A percentile compares a stretch with the other conserved stretches of the same genome.
phyloP scores from a whole-genome alignment of 306 rosid species.

The Ormosia emarginata region DNA sequence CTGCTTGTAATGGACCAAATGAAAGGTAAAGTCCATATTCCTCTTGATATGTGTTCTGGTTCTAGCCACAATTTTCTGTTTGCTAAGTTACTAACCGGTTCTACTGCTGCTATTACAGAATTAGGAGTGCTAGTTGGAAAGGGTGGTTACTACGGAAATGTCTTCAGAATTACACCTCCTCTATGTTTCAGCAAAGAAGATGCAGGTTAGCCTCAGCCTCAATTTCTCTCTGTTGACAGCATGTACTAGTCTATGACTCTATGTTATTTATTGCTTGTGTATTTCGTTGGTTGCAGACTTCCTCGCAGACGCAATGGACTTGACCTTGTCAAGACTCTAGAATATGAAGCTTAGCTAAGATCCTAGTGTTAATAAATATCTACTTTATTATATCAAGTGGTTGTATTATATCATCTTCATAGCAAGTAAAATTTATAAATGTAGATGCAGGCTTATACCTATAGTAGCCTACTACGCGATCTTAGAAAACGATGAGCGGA shows the following conservation, averaged over 20 bases:
- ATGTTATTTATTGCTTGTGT: background rate
- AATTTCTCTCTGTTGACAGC: background rate
- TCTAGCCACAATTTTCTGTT: background rate
- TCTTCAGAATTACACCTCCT: constrained; percentile 79
- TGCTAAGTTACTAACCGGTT: background rate
- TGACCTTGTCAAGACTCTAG: constrained; percentile 53
- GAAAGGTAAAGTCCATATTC: constrained; percentile 51
- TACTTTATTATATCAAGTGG: background rate
- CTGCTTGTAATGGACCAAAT: constrained; percentile 63
- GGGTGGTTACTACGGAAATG: constrained; percentile 83
- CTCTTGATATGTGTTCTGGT: background rate
- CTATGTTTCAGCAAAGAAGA: constrained; percentile 79
- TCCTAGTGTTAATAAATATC: background rate
- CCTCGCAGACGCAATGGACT: constrained; percentile 68
- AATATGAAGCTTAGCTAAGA: constrained; percentile 37
- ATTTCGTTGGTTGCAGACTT: constrained; percentile 50
- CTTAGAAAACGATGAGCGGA: constrained; percentile 40
- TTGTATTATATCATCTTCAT: background rate
- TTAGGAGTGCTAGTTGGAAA: constrained; percentile 70
- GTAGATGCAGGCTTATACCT: constrained; percentile 3
- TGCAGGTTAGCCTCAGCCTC: constrained; percentile 49
- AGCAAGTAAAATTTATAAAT: background rate
- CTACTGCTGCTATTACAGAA: constrained; percentile 29
- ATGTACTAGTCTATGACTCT: background rate
- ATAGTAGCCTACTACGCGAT: background rate